phyloP scores from a whole-genome alignment of 371 early-diverging fungal species.

The Smittium culicis region DNA sequence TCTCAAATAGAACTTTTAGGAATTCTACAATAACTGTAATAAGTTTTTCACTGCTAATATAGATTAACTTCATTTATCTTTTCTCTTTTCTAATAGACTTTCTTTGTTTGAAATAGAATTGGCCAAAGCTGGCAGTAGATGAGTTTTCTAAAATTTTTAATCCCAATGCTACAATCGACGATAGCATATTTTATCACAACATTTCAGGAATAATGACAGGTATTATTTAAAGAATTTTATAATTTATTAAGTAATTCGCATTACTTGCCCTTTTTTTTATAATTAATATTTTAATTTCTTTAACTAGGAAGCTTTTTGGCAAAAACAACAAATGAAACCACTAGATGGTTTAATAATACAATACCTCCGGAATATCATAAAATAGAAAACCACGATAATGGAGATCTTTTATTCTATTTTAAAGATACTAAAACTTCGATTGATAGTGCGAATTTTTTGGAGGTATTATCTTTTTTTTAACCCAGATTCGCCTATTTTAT shows the following conservation, averaged over 20 bases:
- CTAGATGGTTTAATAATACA: conserved; percentile 13
- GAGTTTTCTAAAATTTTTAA: neutral
- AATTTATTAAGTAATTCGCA: too few relatives aligned
- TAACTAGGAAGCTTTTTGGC: conserved; percentile 14
- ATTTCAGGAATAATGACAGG: conserved; percentile 1
- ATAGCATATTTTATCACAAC: conserved; percentile 2
- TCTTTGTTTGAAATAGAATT: too few relatives aligned
- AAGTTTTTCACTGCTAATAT: neutral
- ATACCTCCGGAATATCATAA: conserved; percentile 12
- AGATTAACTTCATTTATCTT: too few relatives aligned
- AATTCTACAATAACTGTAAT: neutral
- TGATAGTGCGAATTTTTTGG: conserved; percentile 1
- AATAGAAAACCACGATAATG: conserved; percentile 13
- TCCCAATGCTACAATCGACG: neutral
- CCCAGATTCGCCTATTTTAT: neutral
- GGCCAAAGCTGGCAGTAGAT: neutral
- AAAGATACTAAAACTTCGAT: neutral
- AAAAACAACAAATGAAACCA: conserved; percentile 9
- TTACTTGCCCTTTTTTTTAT: neutral
- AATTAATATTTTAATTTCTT: neutral
- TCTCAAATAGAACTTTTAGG: neutral
- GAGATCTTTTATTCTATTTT: conserved; percentile 12
- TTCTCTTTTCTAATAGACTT: too few relatives aligned
- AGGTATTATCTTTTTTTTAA: neutral
- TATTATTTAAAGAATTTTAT: neutral